Evolutionary conservation across 208 protist genomes (phyloP), one percentile per base, ranked within the genome.

Genomic region (Leptomonas pyrrhocoris): DNA sequence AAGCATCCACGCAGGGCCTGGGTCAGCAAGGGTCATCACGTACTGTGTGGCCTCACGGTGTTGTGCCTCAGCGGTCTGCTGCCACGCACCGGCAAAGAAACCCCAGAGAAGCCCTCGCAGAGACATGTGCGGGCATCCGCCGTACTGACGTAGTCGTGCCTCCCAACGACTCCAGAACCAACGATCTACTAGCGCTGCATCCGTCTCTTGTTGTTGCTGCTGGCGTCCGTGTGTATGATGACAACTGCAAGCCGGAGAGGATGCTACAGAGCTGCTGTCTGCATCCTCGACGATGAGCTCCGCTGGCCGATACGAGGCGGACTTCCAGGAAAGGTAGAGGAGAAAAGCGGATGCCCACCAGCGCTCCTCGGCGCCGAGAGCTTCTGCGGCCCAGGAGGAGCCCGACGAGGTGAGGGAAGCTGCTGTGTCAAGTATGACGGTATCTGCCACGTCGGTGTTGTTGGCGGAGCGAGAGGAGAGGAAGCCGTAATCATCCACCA

Each of bases 21-120:
- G 23, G 9, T 61, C 56, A 12, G 56, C 34, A 2, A n/a, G 19
- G 11, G 71, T 40, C 11, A 45, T 13, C n/a, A 27, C 34, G 63
- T 81, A 81, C 46, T 42, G 30, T 13, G 57, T 49, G 4, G 51
- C 46, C 25, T 62, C 77, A 4, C 6, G 30, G 38, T 0, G 50
- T 38, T 76, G 69, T 23, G 16, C 68, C 16, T 15, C 54, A 2
- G 68, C 68, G 15, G 64, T 51, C 34, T 68, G 74, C 36, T 83
- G 83, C 42, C 71, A 49, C 16, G 77, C 70, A 12, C 83, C 83
- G 15, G 65, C 76, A 38, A 83, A 81, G 70, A 85, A 89, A 27
- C 80, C 77, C 77, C 77, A 83, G 19, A 85, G 38, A 1, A 89
- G 53, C 2, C 54, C 56, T 9, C 83, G 79, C 8, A 88, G 59